Conservation (phyloP, 2,329 filamentous ascomycete genomes). For the Ceratocystis cacaofunesta region DNA sequence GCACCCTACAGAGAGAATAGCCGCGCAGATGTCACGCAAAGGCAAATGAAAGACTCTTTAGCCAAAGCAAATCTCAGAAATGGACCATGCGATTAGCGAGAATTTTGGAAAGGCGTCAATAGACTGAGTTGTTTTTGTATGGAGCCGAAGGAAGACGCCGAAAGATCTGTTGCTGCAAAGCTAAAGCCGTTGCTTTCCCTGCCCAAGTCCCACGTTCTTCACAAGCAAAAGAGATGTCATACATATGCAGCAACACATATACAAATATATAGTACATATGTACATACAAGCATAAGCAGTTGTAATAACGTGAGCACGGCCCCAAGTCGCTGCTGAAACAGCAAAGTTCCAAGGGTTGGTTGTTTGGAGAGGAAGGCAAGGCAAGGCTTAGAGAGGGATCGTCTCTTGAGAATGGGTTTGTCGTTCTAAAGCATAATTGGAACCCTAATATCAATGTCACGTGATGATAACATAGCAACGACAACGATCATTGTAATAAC, state of each 20-base stretch:
- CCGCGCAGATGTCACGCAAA: background rate
- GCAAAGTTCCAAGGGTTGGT: background rate
- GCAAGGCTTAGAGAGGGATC: background rate
- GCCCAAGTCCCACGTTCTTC: background rate
- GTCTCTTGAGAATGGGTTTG: background rate
- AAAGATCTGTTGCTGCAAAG: background rate
- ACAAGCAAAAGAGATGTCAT: background rate
- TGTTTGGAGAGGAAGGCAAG: background rate
- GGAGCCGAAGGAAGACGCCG: background rate
- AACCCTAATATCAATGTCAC: background rate
- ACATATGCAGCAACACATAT: background rate
- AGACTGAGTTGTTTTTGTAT: background rate
- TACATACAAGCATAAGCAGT: background rate
- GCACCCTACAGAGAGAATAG: background rate
- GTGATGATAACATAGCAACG: background rate
- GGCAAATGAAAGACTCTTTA: background rate
- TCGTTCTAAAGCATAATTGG: background rate
- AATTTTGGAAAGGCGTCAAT: background rate
- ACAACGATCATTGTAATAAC: background rate
- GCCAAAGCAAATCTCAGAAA: background rate
- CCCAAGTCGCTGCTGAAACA: background rate
- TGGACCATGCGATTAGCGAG: background rate
- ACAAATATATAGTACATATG: background rate
- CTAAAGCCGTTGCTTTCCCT: constrained; percentile 5
- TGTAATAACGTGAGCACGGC: background rate